Conservation (phyloP, 2,329 filamentous ascomycete species). For the Mollisia scopiformis region DNA sequence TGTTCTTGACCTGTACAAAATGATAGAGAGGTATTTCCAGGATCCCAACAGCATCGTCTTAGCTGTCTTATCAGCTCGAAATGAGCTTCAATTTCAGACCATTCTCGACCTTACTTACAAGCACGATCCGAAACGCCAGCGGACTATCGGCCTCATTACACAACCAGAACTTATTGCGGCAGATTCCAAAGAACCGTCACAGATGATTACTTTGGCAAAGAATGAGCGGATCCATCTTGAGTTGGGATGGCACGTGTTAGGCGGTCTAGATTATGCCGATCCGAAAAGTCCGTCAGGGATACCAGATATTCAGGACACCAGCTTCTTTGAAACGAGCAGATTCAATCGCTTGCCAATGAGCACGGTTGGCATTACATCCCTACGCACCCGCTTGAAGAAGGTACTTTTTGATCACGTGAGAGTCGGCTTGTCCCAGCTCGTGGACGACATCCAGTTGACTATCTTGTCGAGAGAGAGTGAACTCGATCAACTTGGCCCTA, state of each 20-base stretch:
- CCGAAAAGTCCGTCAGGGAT: slow-evolving; percentile 30
- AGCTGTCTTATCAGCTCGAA: slow-evolving; percentile 45
- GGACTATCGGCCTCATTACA: slow-evolving; percentile 48
- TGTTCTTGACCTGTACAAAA: slow-evolving; percentile 48
- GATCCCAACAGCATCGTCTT: slow-evolving; percentile 48
- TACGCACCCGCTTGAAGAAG: slow-evolving; percentile 49
- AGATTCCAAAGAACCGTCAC: slow-evolving; percentile 38
- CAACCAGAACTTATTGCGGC: slow-evolving; percentile 43
- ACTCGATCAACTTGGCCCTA: slow-evolving; percentile 16
- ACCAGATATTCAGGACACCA: slow-evolving; percentile 40
- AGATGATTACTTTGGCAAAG: slow-evolving; percentile 39
- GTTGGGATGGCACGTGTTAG: slow-evolving; percentile 50
- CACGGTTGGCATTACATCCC: slow-evolving; percentile 39
- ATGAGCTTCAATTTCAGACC: slow-evolving; percentile 43
- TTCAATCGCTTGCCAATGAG: slow-evolving; percentile 22
- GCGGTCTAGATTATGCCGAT: slow-evolving; percentile 46
- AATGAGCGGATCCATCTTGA: slow-evolving; percentile 43
- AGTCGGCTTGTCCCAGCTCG: slow-evolving; percentile 18
- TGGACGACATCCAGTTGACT: slow-evolving; percentile 27
- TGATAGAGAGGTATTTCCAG: slow-evolving; percentile 57
- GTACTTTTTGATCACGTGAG: slow-evolving; percentile 22
- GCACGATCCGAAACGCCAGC: slow-evolving; percentile 34
- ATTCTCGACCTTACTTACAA: slow-evolving; percentile 40
- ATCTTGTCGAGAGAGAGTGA: not conserved
- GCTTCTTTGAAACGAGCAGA: slow-evolving; percentile 18